A percentile compares a stretch with the other conserved stretches of the same genome.
Evolutionary conservation across 176 grass and related monocot genomes (phyloP).

Genomic region (Cocos nucifera): DNA sequence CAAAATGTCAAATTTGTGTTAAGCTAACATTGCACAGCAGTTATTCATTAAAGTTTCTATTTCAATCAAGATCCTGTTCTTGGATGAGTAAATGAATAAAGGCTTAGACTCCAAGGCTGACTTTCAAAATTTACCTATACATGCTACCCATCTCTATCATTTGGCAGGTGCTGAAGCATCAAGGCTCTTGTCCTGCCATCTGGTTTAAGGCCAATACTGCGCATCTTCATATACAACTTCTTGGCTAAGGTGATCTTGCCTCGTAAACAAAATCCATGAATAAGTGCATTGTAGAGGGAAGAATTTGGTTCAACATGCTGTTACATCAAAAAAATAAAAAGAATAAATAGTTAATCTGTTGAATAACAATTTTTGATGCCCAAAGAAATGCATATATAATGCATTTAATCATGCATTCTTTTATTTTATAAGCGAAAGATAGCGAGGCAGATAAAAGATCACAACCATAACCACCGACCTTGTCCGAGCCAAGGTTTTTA

Average conservation of each 20-base stretch:
- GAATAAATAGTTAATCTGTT: too few relatives aligned
- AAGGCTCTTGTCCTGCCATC: conserved; percentile 65
- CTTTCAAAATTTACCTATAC: too few relatives aligned
- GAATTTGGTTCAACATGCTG: conserved; percentile 47
- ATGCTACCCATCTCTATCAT: background rate
- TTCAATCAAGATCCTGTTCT: too few relatives aligned
- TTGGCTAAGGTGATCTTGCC: conserved; percentile 50
- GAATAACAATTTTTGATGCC: background rate
- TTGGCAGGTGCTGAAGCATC: conserved; percentile 60
- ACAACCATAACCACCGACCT: too few relatives aligned
- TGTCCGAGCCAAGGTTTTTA: too few relatives aligned
- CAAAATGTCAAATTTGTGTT: too few relatives aligned
- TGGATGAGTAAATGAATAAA: too few relatives aligned
- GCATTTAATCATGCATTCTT: background rate
- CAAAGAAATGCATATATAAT: background rate
- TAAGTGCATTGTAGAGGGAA: conserved; percentile 59
- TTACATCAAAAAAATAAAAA: background rate
- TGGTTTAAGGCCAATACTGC: conserved; percentile 49
- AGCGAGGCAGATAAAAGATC: background rate
- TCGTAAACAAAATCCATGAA: conserved; percentile 69
- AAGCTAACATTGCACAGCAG: too few relatives aligned
- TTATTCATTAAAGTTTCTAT: too few relatives aligned
- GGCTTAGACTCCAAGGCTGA: too few relatives aligned
- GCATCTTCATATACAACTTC: conserved; percentile 50
- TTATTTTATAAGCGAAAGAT: background rate